Evolutionary conservation across 495 filamentous ascomycete species (phyloP), one percentile per base, ranked within the genome.

Genomic region (Neurospora sublineolata): DNA sequence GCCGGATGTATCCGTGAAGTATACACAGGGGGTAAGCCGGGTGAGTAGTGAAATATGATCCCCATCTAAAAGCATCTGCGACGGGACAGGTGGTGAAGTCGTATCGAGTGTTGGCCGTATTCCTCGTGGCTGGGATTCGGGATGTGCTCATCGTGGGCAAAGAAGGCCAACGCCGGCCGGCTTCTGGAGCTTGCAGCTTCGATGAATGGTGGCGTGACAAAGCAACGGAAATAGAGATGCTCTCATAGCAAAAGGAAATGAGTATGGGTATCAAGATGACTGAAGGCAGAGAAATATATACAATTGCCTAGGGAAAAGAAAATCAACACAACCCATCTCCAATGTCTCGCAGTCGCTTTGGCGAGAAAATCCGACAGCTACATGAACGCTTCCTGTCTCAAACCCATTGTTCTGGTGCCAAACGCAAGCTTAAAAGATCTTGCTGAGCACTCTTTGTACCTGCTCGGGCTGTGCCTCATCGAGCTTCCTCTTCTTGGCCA

Each of bases 361-460:
- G 33, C 52, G 27, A 30, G 14, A 33, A 64, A 64, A 8, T 33
- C 52, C 27, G 27, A 64, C 52, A 64, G 12, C 52, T 30, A 64
- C 52, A 64, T 64, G 52, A 18, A 64, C 14, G 7, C 52, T 1
- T 11, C 20, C 11, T 64, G 52, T 64, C 52, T 64, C 52, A 64
- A 52, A 33, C 12, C 52, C 30, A 64, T 64, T 64, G 52, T 64
- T 33, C 30, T 30, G 3, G 30, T 33, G 14, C 30, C 37, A 44
- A 33, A 67, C 42, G 52, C 2, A 70, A 30, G 11, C 60, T 85
- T 77, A 90, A 78, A 96, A 97, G 70, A 97, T 92, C 82, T 91
- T 91, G 76, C 91, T 92, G 71, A 96, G 79, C 11, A 97, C 89
- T 76, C 91, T 88, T 80, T 90, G 89, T 16, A 92, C 88, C 75